These are phyloP conservation scores for Aspergillus taichungensis DNA, from an alignment of 495 filamentous ascomycete genomes.

Conservation along the genomic window DNA sequence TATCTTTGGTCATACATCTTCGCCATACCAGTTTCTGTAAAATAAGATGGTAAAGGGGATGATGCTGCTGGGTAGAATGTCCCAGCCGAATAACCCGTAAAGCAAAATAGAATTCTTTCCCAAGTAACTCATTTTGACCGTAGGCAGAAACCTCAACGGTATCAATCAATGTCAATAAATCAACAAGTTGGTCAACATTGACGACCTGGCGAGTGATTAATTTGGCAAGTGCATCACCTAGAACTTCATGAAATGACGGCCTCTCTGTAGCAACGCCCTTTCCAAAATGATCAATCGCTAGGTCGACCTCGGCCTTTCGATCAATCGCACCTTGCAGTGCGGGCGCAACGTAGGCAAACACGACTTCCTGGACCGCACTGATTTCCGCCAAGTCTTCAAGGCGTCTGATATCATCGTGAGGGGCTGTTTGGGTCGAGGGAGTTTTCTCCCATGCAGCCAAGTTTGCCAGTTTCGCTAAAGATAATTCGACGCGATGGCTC, in stretches of 20 bases:
- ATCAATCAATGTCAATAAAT: conserved; percentile 71
- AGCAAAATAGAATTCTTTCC: conserved; percentile 60
- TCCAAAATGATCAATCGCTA: conserved; percentile 62
- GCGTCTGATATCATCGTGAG: conserved; percentile 25
- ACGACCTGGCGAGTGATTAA: conserved; percentile 62
- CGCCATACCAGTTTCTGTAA: conserved; percentile 74
- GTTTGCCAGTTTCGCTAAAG: conserved; percentile 71
- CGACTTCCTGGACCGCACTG: conserved; percentile 63
- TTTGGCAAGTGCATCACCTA: conserved; percentile 54
- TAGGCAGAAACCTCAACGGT: conserved; percentile 16
- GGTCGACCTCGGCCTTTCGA: conserved; percentile 60
- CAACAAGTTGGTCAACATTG: conserved; percentile 58
- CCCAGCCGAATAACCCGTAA: conserved; percentile 55
- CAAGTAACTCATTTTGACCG: conserved; percentile 28
- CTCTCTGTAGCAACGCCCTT: conserved; percentile 45
- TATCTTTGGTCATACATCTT: conserved; percentile 66
- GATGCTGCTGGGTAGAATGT: conserved; percentile 36
- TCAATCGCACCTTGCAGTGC: conserved; percentile 63
- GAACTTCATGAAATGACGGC: conserved; percentile 53
- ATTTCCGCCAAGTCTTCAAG: conserved; percentile 56
- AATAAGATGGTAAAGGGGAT: conserved; percentile 42
- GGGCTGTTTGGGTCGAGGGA: conserved; percentile 9
- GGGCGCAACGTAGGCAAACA: conserved; percentile 52
- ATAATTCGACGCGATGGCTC: conserved; percentile 87
- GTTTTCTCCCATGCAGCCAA: conserved; percentile 48